Evolutionary conservation across 2,329 filamentous ascomycete species (phyloP).

Genomic region (Cercospora sesami): DNA sequence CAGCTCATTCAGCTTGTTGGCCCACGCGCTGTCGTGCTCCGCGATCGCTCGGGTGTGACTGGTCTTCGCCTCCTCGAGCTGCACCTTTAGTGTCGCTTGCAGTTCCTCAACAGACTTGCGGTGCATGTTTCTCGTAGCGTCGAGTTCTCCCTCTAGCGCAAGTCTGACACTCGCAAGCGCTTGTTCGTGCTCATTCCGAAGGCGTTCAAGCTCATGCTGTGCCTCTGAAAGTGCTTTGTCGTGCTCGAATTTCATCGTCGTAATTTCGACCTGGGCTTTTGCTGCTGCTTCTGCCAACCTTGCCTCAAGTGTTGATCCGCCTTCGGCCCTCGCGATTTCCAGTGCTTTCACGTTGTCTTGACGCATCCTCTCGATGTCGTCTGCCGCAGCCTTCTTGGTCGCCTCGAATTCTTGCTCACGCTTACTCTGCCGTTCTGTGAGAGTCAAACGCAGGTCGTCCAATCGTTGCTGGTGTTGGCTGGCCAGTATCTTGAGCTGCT

Average conservation of each 20-base stretch:
- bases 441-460: slow-evolving; percentile 11
- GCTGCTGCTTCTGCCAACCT: slow-evolving; percentile 23
- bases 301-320: slow-evolving; percentile 17
- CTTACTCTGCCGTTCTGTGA: slow-evolving; percentile 11
- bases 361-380: slow-evolving; percentile 17
- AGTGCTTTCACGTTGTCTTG: slow-evolving; percentile 16
- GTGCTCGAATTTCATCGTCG: slow-evolving; percentile 18
- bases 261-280: slow-evolving; percentile 10
- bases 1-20: slow-evolving; percentile 24
- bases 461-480: slow-evolving; percentile 15
- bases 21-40: slow-evolving; percentile 29
- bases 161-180: slow-evolving; percentile 17
- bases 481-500: slow-evolving; percentile 11
- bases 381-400: slow-evolving; percentile 6
- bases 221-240: slow-evolving; percentile 16
- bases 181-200: slow-evolving; percentile 22
- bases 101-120: slow-evolving; percentile 14
- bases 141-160: slow-evolving; percentile 13
- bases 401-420: slow-evolving; percentile 17
- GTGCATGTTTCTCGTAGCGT: slow-evolving; percentile 8
- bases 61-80: slow-evolving; percentile 20
- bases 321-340: slow-evolving; percentile 15
- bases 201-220: slow-evolving; percentile 19
- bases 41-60: slow-evolving; percentile 24
- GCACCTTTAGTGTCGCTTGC: slow-evolving; percentile 13